Evolutionary conservation across 2,329 filamentous ascomycete species (phyloP), one percentile per base, ranked within the genome.

Genomic region (Plenodomus tracheiphilus): DNA sequence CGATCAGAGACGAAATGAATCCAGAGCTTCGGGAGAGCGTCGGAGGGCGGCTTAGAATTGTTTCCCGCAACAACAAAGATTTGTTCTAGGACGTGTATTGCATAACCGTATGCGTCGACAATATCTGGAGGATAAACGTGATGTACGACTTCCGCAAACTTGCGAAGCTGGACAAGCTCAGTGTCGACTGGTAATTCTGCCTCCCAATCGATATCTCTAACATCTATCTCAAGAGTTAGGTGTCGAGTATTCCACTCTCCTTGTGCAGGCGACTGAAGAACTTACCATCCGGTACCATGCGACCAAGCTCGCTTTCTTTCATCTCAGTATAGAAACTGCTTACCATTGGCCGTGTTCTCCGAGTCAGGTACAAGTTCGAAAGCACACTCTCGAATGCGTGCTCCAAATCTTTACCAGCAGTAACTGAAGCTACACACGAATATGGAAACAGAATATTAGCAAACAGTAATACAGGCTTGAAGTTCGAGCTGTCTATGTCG

Each of bases 401-500:
- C 2, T 62, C 52, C 13, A 61, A 28, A 11, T 54, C 42, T n/a
- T 51, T 48, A 3, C 43, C 42, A 1, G 39, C 35, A 20, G 46
- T 47, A 11, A 62, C 39, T 4, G 57, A 51, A 32, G 58, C 39
- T 16, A 57, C 56, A 39, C 55, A 67, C 1, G 58, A 60, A 37
- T 66, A 64, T 7, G 64, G 65, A 17, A 64, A 65, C 1, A 64
- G 36, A 3, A 43, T 43, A 15, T 42, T 50, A 3, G 55, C 51
- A 46, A 56, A 62, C 34, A 35, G 68, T 7, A 63, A 66, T 9
- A 75, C 62, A 1, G 75, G 70, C 28, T 74, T 70, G 47, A 69
- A 74, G 41, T 74, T 74, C 13, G 65, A 67, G 4, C 70, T 56
- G 6, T 74, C 66, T 25, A 77, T 70, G 11, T 73, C 53, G 21